A percentile compares a stretch with the other conserved stretches of the same genome.
These are phyloP conservation scores for Microbotryum intermedium DNA, from an alignment of 1,284 basidiomycete genomes.

Conservation along the genomic window DNA sequence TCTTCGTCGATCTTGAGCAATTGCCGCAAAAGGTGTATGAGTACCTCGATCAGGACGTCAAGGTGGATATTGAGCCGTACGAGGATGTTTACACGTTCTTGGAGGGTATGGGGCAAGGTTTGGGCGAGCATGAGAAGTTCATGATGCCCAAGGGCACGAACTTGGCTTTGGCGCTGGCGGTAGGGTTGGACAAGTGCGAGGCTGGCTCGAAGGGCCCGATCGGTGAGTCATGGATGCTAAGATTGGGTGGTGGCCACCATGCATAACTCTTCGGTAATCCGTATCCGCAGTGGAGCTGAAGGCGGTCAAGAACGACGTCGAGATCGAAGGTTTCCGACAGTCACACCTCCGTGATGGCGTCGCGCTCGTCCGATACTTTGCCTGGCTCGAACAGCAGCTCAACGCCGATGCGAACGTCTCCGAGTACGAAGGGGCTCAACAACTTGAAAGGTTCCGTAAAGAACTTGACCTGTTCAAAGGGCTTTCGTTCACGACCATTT, in stretches of 20 bases:
- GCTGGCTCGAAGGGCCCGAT: constrained; percentile 56
- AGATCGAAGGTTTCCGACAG: constrained; percentile 82
- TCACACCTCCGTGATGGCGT: constrained; percentile 83
- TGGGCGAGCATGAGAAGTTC: constrained; percentile 13
- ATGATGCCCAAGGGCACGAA: constrained; percentile 55
- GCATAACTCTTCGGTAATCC: too few relatives aligned
- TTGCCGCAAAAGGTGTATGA: constrained; percentile 51
- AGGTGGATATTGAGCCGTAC: constrained; percentile 65
- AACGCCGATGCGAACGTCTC: constrained; percentile 52
- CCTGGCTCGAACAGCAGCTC: constrained; percentile 86
- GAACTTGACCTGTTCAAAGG: constrained; percentile 73
- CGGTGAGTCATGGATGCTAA: too few relatives aligned
- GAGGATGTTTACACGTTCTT: constrained; percentile 56
- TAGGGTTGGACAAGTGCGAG: constrained; percentile 60
- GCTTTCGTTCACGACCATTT: constrained; percentile 86
- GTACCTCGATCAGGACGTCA: constrained; percentile 49
- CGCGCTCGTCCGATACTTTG: constrained; percentile 73
- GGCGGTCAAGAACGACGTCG: constrained; percentile 77
- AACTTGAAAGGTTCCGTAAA: constrained; percentile 72
- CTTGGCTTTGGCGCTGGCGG: constrained; percentile 66
- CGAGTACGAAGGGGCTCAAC: constrained; percentile 72
- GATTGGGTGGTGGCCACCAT: too few relatives aligned
- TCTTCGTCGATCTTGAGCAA: constrained; percentile 67
- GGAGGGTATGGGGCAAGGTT: constrained; percentile 46
- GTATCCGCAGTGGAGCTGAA: constrained; percentile 43